phyloP scores from a whole-genome alignment of 176 grass and related monocot species.

The Echinochloa phyllopogon region DNA sequence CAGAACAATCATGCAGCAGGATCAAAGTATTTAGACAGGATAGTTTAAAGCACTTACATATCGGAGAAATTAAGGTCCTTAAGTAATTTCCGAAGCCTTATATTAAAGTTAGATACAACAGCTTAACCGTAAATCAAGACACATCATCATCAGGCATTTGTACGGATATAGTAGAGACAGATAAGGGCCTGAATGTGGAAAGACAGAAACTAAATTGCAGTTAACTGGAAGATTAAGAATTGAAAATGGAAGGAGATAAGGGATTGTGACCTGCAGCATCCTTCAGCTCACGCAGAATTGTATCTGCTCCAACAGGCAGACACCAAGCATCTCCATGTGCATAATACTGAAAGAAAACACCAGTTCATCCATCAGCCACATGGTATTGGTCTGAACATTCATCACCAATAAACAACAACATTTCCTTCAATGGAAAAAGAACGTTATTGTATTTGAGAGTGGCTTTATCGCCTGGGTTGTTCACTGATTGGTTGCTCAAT shows the following conservation, averaged over 20 bases:
- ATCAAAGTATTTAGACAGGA: too few relatives aligned
- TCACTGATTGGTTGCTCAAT: too few relatives aligned
- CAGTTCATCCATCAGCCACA: constrained; percentile 15
- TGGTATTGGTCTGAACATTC: neutral
- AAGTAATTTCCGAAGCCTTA: constrained; percentile 69
- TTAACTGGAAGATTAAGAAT: constrained; percentile 20
- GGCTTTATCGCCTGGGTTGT: neutral
- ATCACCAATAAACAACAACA: neutral
- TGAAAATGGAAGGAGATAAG: constrained; percentile 38
- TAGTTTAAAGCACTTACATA: constrained; percentile 59
- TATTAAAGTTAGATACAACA: constrained; percentile 92
- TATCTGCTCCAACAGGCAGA: constrained; percentile 68
- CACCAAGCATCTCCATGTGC: constrained; percentile 81
- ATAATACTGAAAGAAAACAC: constrained; percentile 56
- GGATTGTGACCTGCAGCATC: constrained; percentile 75
- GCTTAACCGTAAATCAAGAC: constrained; percentile 81
- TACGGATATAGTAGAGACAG: neutral
- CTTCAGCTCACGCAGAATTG: constrained; percentile 61
- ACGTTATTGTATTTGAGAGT: neutral
- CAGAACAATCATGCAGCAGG: too few relatives aligned
- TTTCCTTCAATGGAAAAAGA: constrained; percentile 5
- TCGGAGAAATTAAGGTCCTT: constrained; percentile 72
- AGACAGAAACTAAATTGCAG: neutral
- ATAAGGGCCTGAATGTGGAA: neutral
- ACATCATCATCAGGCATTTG: constrained; percentile 27